Base-by-base conservation (phyloP, 1,284 basidiomycete genomes). In the Tetrapyrgos nigripes region DNA sequence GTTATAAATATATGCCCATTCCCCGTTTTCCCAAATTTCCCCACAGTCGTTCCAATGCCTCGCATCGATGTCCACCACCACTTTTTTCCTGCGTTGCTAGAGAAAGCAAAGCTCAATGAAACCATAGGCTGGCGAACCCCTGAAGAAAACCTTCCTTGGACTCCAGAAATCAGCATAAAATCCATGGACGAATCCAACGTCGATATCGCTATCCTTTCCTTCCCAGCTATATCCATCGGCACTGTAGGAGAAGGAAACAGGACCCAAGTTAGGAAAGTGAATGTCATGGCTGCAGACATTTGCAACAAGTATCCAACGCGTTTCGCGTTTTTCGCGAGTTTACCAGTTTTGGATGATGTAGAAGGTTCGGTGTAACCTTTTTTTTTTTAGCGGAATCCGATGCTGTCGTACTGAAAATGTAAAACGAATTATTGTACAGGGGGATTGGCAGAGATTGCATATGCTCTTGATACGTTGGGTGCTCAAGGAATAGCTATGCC, bases 61-160 rank as follows among this genome's bases (percentile, higher is more conserved):
- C 79, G 82, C 58, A 82, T 91, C 64, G 89, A 91, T 67, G 72
- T 91, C 11, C 89, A 91, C 65, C 89, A 91, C 70, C 89, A 92
- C 66, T 83, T 84, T 67, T 89, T 91, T 65, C 80, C 86, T 13
- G 70, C 83, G 45, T 61, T 79, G 59, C 85, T 86, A 64, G 69
- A 63, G 44, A 76, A 77, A 43, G 68, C 70, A 44, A 84, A 83
- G 58, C 5, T 24, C 46, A 31, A 46, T 27, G 59, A 68, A 13
- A 65, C 75, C 13, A 67, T 85, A 19, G 88, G 88, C 19, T 91
- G 84, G 82, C 74, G 72, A 49, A 84, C 85, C 1, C 87, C 89
- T 2, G 61, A 74, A 35, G 87, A 81, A 62, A 86, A 86, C 66
- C 69, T 89, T 24, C 88, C 87, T 14, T 91, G 89, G 89, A 76